phyloP scores from a whole-genome alignment of 129 eudicot genomes.

The Smallanthus sonchifolius region DNA sequence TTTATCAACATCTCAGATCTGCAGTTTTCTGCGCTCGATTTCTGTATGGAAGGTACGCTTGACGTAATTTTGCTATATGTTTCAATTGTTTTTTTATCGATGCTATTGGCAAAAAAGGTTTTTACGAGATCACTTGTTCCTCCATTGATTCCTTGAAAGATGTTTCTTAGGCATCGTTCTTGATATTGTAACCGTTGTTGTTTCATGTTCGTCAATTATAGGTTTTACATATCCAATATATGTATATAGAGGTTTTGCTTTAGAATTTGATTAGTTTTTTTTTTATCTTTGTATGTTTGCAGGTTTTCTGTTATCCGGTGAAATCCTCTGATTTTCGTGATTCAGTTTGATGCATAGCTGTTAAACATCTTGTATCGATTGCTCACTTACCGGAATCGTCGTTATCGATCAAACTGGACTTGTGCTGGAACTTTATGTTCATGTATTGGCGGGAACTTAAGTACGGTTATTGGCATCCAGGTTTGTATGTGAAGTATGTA shows the following conservation, averaged over 20 bases:
- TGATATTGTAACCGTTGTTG: not conserved
- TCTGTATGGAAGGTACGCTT: not conserved
- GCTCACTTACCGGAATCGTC: not conserved
- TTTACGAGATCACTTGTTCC: not conserved
- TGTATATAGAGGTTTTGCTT: too few relatives aligned
- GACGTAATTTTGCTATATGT: too few relatives aligned
- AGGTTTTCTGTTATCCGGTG: not conserved
- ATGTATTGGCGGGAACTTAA: not conserved
- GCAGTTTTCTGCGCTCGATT: not conserved
- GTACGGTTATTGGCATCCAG: not conserved
- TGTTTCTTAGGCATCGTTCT: not conserved
- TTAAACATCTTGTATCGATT: not conserved
- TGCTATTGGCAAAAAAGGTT: not conserved
- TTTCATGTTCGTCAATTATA: not conserved
- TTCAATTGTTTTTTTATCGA: not conserved
- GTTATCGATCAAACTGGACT: not conserved
- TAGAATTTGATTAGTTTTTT: not conserved
- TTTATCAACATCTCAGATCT: not conserved
- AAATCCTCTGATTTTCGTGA: not conserved
- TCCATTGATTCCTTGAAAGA: not conserved
- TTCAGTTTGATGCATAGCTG: not conserved
- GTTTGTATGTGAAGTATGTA: slow-evolving; percentile 23
- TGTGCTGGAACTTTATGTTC: not conserved
- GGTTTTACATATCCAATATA: too few relatives aligned
- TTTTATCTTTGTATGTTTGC: not conserved